These are phyloP conservation scores for Cubamyces lactineus DNA, from an alignment of 768 basidiomycete species.

Conservation along the genomic window DNA sequence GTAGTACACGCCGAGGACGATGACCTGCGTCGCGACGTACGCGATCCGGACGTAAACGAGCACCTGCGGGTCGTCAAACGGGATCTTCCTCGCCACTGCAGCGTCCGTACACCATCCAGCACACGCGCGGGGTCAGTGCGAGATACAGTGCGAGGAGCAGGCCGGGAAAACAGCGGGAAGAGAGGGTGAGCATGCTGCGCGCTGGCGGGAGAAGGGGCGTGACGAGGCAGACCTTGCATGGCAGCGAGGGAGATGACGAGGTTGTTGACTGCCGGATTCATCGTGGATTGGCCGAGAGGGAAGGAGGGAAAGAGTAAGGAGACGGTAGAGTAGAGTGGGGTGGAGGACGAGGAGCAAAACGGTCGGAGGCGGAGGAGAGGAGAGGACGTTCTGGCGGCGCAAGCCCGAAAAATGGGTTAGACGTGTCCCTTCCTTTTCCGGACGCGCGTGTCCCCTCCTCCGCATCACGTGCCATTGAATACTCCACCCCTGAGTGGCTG, in stretches of 20 bases:
- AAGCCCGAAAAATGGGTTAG: slow-evolving; percentile 17
- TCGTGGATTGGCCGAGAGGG: slow-evolving; percentile 37
- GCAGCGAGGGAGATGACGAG: slow-evolving; percentile 88
- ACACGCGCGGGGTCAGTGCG: background rate
- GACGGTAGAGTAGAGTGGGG: background rate
- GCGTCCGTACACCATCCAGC: background rate
- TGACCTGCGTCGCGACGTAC: slow-evolving; percentile 74
- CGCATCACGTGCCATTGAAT: background rate
- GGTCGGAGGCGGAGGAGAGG: slow-evolving; percentile 4
- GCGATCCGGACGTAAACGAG: slow-evolving; percentile 83
- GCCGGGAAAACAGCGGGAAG: slow-evolving; percentile 2
- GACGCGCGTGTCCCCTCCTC: background rate
- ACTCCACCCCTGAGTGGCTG: no score
- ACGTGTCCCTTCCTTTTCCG: slow-evolving; percentile 18
- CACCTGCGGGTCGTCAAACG: slow-evolving; percentile 85
- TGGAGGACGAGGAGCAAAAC: background rate
- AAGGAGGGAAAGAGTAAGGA: slow-evolving; percentile 3
- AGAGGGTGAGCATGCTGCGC: slow-evolving; percentile 6
- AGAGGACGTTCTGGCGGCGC: background rate
- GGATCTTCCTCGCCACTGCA: slow-evolving; percentile 86
- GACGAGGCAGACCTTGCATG: slow-evolving; percentile 72
- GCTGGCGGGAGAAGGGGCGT: background rate
- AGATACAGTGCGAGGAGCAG: background rate
- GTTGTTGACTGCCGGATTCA: slow-evolving; percentile 80
- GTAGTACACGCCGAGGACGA: slow-evolving; percentile 79